Percentiles rank a stretch among this genome's conserved stretches.
Evolutionary conservation across 371 early-diverging fungal genomes (phyloP).

Genomic region (Actinomucor elegans): DNA sequence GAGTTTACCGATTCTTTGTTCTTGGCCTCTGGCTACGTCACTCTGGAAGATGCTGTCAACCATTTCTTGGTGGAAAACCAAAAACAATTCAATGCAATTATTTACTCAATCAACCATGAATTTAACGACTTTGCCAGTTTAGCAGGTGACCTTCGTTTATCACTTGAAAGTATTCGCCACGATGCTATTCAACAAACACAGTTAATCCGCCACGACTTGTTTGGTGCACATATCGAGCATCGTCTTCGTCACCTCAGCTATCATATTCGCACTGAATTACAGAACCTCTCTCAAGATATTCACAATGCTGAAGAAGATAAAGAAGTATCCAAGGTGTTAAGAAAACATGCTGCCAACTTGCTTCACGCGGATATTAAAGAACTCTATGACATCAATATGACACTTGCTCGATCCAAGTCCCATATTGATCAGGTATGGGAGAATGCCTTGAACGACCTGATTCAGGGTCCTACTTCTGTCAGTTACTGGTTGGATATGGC

Average conservation of each 20-base stretch:
- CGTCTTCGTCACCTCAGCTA: conserved; percentile 9
- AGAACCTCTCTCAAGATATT: conserved; percentile 1
- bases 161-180: conserved; percentile 15
- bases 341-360: conserved; percentile 6
- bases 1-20: conserved; percentile 10
- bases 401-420: neutral
- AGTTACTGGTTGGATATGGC: conserved; percentile 16
- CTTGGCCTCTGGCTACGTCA: conserved; percentile 1
- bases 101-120: neutral
- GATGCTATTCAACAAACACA: conserved; percentile 7
- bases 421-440: conserved; percentile 4
- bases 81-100: neutral
- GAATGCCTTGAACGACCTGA: conserved; percentile 8
- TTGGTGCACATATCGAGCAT: neutral
- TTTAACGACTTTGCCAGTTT: conserved; percentile 13
- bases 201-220: conserved; percentile 2
- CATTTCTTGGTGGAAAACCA: neutral
- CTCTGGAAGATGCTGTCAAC: neutral
- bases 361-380: neutral
- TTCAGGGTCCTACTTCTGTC: conserved; percentile 7
- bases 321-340: neutral
- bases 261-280: conserved; percentile 1
- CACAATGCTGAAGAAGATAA: neutral
- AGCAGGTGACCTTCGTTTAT: conserved; percentile 9
- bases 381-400: conserved; percentile 2